Evolutionary conservation across 768 basidiomycete species (phyloP), one percentile per base, ranked within the genome.

Genomic region (Tulasnella sp.): DNA sequence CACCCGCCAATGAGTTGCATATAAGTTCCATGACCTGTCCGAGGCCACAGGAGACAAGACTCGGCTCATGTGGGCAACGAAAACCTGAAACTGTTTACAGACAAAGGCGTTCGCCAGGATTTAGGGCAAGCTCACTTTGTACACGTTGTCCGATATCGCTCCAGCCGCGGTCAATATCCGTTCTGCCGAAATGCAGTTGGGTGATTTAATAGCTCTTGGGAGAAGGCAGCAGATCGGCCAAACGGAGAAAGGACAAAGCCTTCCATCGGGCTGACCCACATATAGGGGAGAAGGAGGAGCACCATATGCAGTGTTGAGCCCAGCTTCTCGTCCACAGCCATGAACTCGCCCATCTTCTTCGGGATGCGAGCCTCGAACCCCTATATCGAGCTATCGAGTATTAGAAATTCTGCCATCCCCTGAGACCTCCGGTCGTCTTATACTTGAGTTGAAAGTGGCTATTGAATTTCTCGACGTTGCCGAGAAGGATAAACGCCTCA

Each of bases 81-180:
- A n/a, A n/a, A n/a, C n/a, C n/a, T n/a, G n/a, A n/a, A n/a, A n/a
- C n/a, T n/a, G n/a, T n/a, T n/a, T n/a, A n/a, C n/a, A n/a, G n/a
- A n/a, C n/a, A n/a, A n/a, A n/a, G n/a, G n/a, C 34, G 34, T 15
- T 30, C 27, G 29, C 58, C 58, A 5, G 50, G 47, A 32, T 59
- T 59, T 49, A 15, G 15, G 34, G 15, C 34, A 5, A 5, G 55
- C 55, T 23, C 26, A 86, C 75, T 15, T 72, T 74, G 66, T 86
- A 84, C 32, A 86, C 77, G 15, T 85, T 71, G 64, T 87, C 82
- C 44, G 88, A 72, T 38, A 85, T 80, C 1, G 78, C 76, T 49
- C 86, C 77, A 2, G 85, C 79, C 24, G 86, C 80, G 0, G 77
- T 78, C 7, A 88, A 72, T 27, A 88, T 82, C 66, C 80, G 84